phyloP scores from a whole-genome alignment of 1,284 basidiomycete genomes.

The Naganishia sp. region DNA sequence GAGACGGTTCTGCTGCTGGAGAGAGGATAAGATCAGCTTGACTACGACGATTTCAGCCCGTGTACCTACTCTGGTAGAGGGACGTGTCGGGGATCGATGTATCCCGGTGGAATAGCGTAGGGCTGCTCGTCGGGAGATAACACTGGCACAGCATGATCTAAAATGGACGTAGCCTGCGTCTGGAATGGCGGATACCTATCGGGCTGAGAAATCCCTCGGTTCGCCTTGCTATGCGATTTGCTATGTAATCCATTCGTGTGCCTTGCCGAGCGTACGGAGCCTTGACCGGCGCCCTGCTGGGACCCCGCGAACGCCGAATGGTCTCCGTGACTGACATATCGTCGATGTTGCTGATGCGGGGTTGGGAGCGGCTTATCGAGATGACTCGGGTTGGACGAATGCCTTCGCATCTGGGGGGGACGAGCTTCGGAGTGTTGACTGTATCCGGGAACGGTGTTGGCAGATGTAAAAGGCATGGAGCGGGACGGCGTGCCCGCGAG shows the following conservation, averaged over 20 bases:
- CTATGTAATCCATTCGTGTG: constrained; percentile 4
- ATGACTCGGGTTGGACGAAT: constrained; percentile 12
- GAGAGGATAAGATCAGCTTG: background rate
- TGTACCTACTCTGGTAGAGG: constrained; percentile 31
- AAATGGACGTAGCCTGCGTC: constrained; percentile 21
- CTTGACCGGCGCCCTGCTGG: background rate
- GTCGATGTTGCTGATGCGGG: constrained; percentile 18
- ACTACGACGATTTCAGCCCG: no score
- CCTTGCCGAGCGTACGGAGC: constrained; percentile 1
- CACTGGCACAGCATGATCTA: constrained; percentile 30
- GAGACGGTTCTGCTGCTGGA: constrained; percentile 13
- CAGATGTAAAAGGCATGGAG: constrained; percentile 36
- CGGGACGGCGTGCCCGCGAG: constrained; percentile 39
- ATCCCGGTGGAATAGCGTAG: constrained; percentile 13
- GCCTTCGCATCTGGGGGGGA: constrained; percentile 1
- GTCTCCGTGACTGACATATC: constrained; percentile 8
- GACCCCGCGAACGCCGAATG: constrained; percentile 12
- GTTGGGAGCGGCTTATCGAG: constrained; percentile 30
- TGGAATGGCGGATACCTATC: constrained; percentile 34
- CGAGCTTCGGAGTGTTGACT: background rate
- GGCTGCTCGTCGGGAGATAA: constrained; percentile 14
- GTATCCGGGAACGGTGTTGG: background rate
- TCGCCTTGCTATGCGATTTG: background rate
- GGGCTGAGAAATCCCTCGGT: constrained; percentile 26
- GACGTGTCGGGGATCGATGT: constrained; percentile 28